phyloP scores from a whole-genome alignment of 164 flowering plant species.

The Berberis vulgaris region DNA sequence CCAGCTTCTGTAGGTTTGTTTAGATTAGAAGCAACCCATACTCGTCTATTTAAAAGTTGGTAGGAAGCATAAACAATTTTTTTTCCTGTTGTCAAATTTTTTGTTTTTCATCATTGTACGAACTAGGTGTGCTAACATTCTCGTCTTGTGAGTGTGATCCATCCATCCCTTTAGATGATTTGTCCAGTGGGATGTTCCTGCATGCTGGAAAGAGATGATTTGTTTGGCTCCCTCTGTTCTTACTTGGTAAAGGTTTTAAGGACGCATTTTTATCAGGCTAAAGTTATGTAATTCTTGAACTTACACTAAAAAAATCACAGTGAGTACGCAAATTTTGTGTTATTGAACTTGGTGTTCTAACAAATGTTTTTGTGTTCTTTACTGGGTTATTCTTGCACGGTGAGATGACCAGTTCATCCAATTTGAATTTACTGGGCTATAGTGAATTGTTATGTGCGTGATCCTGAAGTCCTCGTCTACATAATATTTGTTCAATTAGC shows the following conservation, averaged over 20 bases:
- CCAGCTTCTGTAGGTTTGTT: not conserved
- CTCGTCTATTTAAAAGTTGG: constrained; percentile 2
- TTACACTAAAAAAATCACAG: no score
- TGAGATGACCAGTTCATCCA: no score
- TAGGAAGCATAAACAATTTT: constrained; percentile 2
- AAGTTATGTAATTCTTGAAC: no score
- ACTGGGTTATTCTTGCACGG: no score
- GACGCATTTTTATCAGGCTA: not conserved
- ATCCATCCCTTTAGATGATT: not conserved
- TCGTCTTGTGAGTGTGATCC: constrained; percentile 4
- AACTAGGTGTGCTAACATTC: not conserved
- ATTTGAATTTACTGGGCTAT: no score
- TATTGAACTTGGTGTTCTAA: no score
- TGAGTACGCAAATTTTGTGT: no score
- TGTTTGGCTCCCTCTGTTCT: not conserved
- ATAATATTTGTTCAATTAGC: no score
- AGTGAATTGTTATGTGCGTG: no score
- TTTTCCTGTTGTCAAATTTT: constrained; percentile 2
- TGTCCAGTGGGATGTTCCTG: not conserved
- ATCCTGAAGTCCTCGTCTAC: no score
- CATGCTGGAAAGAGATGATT: constrained; percentile 3
- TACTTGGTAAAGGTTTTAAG: not conserved
- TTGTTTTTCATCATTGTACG: constrained; percentile 4
- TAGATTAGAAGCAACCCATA: constrained; percentile 5
- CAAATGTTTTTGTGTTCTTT: no score